Evolutionary conservation across 306 rosid genomes (phyloP).

Genomic region (Prunus mira): DNA sequence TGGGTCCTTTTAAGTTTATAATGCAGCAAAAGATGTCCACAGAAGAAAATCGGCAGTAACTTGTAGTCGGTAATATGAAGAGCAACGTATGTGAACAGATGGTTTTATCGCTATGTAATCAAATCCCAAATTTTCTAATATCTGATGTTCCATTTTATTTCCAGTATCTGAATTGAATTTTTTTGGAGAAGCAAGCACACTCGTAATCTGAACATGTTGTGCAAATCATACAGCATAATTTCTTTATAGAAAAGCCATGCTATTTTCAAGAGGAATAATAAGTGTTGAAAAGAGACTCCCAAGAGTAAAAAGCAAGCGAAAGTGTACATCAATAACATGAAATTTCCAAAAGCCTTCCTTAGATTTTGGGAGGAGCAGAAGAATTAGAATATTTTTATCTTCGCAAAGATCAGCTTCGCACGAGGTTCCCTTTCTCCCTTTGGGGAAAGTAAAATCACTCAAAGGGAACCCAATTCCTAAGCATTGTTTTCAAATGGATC

Average conservation of each 20-base stretch:
- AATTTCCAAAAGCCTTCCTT: slow-evolving; percentile 1
- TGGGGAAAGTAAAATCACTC: slow-evolving; percentile 15
- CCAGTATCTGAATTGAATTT: neutral
- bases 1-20: neutral
- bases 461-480: slow-evolving; percentile 41
- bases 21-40: neutral
- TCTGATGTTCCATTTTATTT: neutral
- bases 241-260: slow-evolving; percentile 11
- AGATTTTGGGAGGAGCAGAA: slow-evolving; percentile 7
- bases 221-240: neutral
- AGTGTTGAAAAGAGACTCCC: neutral
- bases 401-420: slow-evolving; percentile 33
- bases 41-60: slow-evolving; percentile 39
- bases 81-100: slow-evolving; percentile 21
- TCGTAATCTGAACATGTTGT: neutral
- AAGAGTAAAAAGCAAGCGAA: neutral
- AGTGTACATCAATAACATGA: neutral
- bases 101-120: slow-evolving; percentile 23
- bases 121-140: slow-evolving; percentile 12
- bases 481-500: slow-evolving; percentile 21
- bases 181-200: neutral
- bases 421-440: slow-evolving; percentile 16
- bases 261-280: slow-evolving; percentile 11
- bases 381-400: slow-evolving; percentile 46
- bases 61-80: slow-evolving; percentile 20